A percentile compares a stretch with the other conserved stretches of the same genome.
Conservation (phyloP, 1,284 basidiomycete genomes). For the Cutaneotrichosporon dermatis region DNA sequence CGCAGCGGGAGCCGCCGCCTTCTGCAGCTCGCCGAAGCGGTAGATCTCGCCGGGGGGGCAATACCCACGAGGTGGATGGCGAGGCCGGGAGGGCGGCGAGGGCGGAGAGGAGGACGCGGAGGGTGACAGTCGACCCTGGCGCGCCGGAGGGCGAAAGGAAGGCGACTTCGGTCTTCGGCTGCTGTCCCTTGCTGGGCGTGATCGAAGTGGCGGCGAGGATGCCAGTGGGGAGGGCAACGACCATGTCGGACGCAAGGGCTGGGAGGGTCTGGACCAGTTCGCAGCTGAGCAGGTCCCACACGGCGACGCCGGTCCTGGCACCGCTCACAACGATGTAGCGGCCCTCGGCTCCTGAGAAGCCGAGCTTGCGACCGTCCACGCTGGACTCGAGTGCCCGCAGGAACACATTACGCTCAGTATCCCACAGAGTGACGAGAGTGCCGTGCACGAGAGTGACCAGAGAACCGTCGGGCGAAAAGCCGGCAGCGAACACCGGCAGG, state of each 20-base stretch:
- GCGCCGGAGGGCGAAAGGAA: constrained; percentile 52
- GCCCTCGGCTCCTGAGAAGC: constrained; percentile 49
- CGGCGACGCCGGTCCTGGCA: constrained; percentile 56
- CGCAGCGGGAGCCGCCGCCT: constrained; percentile 11
- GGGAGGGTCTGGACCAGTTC: constrained; percentile 35
- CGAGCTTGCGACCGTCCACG: constrained; percentile 32
- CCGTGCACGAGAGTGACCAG: constrained; percentile 73
- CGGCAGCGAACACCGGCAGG: constrained; percentile 61
- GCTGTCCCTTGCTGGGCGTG: constrained; percentile 18
- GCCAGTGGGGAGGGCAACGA: constrained; percentile 59
- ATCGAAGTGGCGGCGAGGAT: constrained; percentile 29
- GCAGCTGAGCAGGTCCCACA: constrained; percentile 77
- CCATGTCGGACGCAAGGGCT: constrained; percentile 57
- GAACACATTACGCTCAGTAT: constrained; percentile 64
- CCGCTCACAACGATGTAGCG: constrained; percentile 56
- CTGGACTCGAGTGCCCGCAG: constrained; percentile 62
- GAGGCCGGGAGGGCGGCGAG: constrained; percentile 16
- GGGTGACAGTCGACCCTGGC: constrained; percentile 6
- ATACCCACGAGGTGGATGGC: constrained; percentile 35
- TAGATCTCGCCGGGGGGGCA: constrained; percentile 36
- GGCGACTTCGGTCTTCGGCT: constrained; percentile 45
- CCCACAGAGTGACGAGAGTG: constrained; percentile 69
- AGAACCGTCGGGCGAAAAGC: constrained; percentile 83
- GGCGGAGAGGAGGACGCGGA: constrained; percentile 10
- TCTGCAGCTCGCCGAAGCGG: constrained; percentile 36